Base-by-base conservation (phyloP, 345 rosid species). In the Diplotaxis tenuifolia region DNA sequence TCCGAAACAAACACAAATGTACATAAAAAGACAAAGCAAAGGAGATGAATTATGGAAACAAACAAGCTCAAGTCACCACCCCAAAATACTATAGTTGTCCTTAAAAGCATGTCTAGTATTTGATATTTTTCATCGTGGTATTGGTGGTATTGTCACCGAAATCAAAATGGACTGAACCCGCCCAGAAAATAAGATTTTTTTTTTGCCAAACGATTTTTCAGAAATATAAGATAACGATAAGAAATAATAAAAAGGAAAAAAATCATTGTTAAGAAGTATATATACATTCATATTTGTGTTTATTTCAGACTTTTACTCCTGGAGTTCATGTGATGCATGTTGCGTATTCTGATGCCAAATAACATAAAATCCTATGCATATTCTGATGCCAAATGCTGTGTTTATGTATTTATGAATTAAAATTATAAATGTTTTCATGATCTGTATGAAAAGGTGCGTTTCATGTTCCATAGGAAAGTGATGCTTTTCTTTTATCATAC, bases 141-240 rank as follows among this genome's bases (percentile, higher is more conserved):
- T 27, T 27, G 29, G 72, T n/a, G n/a, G n/a, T n/a, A n/a, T n/a
- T n/a, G n/a, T n/a, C n/a, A n/a, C n/a, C n/a, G n/a, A 66, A 66
- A 47, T 57, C 53, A 67, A 50, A 67, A 36, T 74, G 78, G 54
- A n/a, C n/a, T n/a, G n/a, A n/a, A n/a, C n/a, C n/a, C n/a, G n/a
- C n/a, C n/a, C n/a, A n/a, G n/a, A n/a, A n/a, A n/a, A n/a, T n/a
- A n/a, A n/a, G n/a, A n/a, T n/a, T n/a, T n/a, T n/a, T n/a, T n/a
- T n/a, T n/a, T n/a, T n/a, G n/a, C n/a, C n/a, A n/a, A n/a, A n/a
- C n/a, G n/a, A n/a, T n/a, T n/a, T n/a, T n/a, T n/a, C n/a, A n/a
- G n/a, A n/a, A n/a, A n/a, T n/a, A n/a, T n/a, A n/a, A n/a, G 50
- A 65, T 65, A 19, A 55, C 23, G 25, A 72, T 70, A 42, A 65